These are phyloP conservation scores for Eimeria brunetti DNA, from an alignment of 169 alveolate genomes.

Conservation along the genomic window DNA sequence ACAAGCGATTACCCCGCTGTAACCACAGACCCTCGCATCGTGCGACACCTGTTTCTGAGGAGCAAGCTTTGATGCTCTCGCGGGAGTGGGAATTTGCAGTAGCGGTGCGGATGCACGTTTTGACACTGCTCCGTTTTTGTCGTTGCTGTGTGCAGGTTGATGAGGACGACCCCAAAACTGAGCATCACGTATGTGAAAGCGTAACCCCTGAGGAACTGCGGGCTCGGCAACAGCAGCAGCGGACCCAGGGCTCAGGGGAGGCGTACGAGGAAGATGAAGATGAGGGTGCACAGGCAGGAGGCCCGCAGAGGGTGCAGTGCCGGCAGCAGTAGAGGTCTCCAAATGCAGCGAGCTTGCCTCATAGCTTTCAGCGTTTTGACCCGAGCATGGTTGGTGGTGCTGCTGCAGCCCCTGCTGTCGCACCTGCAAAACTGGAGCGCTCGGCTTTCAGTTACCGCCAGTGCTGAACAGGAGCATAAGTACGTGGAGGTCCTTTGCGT, in stretches of 20 bases:
- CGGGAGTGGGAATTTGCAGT: neutral
- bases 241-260: constrained; percentile 77
- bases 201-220: constrained; percentile 78
- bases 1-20: neutral
- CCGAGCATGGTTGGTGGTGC: neutral
- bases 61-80: neutral
- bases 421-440: constrained; percentile 12
- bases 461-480: constrained; percentile 4
- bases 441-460: constrained; percentile 18
- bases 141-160: constrained; percentile 11
- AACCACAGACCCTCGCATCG: neutral
- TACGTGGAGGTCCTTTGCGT: neutral
- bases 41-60: neutral
- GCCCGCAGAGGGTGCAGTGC: constrained; percentile 79
- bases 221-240: constrained; percentile 76
- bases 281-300: constrained; percentile 66
- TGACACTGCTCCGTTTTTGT: neutral
- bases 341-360: constrained; percentile 1
- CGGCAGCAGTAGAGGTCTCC: constrained; percentile 71
- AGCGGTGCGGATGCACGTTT: neutral
- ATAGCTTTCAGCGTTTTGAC: neutral
- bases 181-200: constrained; percentile 66
- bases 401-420: neutral
- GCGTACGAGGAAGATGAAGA: constrained; percentile 82
- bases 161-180: constrained; percentile 78